Conservation (phyloP, 129 eudicot species). For the Oenanthe sinensis region DNA sequence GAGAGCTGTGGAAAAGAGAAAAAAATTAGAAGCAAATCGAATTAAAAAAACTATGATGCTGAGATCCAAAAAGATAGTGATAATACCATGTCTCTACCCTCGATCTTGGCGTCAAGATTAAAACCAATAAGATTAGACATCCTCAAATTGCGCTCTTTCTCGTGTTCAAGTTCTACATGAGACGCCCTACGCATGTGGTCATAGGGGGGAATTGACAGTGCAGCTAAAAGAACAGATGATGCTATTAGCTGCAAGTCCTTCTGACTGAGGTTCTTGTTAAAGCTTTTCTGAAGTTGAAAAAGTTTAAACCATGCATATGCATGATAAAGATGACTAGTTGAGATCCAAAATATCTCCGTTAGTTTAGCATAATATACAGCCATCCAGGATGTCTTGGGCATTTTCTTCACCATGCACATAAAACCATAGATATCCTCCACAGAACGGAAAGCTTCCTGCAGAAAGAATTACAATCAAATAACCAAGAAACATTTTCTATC, state of each 20-base stretch:
- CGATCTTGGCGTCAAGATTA: conserved; percentile 55
- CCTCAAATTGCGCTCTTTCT: conserved; percentile 55
- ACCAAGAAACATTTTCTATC: background rate
- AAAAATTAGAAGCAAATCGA: background rate
- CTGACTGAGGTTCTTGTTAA: conserved; percentile 80
- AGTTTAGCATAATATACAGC: conserved; percentile 85
- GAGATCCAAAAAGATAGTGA: background rate
- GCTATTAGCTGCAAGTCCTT: conserved; percentile 92
- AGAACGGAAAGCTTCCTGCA: conserved; percentile 96
- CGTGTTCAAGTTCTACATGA: conserved; percentile 76
- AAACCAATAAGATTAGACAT: conserved; percentile 79
- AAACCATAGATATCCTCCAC: conserved; percentile 91
- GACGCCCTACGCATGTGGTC: conserved; percentile 50
- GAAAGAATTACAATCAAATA: background rate
- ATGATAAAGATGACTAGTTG: conserved; percentile 86
- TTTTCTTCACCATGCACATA: conserved; percentile 84
- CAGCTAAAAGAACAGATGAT: conserved; percentile 87
- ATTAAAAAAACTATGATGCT: background rate
- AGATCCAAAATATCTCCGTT: conserved; percentile 85
- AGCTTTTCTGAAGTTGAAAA: conserved; percentile 77
- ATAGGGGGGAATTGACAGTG: conserved; percentile 75
- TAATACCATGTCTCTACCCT: conserved; percentile 70
- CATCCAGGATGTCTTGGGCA: conserved; percentile 80
- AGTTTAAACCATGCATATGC: conserved; percentile 96
- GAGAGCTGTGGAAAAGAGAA: conserved; percentile 53